These are phyloP conservation scores for Myriangium duriaei DNA, from an alignment of 2,329 filamentous ascomycete genomes.

Conservation along the genomic window DNA sequence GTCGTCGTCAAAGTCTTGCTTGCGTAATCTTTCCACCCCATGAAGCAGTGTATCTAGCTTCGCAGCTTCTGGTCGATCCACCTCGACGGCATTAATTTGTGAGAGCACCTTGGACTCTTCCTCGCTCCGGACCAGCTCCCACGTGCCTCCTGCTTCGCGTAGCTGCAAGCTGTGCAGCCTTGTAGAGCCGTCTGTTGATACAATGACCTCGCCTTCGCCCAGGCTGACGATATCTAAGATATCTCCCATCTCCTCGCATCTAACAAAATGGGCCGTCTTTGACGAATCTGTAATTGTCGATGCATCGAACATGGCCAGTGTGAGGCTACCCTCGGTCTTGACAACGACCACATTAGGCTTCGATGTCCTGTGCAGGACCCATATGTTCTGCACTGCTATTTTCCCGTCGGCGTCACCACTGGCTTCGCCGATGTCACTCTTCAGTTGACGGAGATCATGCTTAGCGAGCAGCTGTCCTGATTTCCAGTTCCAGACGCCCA, in stretches of 20 bases:
- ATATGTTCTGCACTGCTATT: conserved; percentile 41
- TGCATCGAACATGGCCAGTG: conserved; percentile 49
- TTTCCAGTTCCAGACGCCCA: conserved; percentile 77
- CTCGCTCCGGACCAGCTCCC: background rate
- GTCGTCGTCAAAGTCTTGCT: conserved; percentile 24
- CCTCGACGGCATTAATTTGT: conserved; percentile 15
- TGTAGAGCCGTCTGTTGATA: conserved; percentile 1
- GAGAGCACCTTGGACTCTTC: conserved; percentile 6
- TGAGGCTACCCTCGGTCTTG: conserved; percentile 27
- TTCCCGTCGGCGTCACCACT: conserved; percentile 1
- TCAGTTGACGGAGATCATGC: conserved; percentile 33
- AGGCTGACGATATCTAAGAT: conserved; percentile 4
- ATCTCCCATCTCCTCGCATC: background rate
- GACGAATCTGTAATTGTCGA: background rate
- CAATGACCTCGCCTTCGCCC: background rate
- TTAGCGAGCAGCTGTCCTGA: conserved; percentile 41
- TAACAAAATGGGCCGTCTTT: background rate
- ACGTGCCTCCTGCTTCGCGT: conserved; percentile 1
- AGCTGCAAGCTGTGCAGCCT: background rate
- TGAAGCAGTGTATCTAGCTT: conserved; percentile 34
- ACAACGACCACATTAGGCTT: conserved; percentile 18
- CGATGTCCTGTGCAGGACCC: conserved; percentile 21
- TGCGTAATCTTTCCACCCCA: conserved; percentile 36
- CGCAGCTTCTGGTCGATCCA: conserved; percentile 22
- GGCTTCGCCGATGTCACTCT: conserved; percentile 13